phyloP scores from a whole-genome alignment of 2,329 filamentous ascomycete genomes.

The Didymellaceae sp. region DNA sequence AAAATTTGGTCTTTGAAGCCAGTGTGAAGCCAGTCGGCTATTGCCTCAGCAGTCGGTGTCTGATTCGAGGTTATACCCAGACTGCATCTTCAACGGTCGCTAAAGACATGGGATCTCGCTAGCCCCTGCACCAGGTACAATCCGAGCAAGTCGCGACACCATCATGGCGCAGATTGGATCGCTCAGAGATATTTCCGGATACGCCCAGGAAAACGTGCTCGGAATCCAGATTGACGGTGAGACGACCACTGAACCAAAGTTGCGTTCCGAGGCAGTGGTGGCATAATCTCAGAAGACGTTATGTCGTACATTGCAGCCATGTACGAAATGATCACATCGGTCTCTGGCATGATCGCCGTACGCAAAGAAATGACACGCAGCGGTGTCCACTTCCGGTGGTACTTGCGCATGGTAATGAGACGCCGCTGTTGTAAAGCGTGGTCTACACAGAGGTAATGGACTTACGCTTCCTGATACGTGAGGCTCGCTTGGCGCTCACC shows the following conservation, averaged over 20 bases:
- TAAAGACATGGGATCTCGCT: constrained; percentile 12
- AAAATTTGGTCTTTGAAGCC: background rate
- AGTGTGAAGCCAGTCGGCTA: background rate
- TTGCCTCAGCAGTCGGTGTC: background rate
- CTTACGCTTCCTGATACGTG: constrained; percentile 15
- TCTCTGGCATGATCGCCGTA: background rate
- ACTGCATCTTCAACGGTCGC: constrained; percentile 18
- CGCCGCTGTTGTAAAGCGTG: background rate
- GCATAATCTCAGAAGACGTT: background rate
- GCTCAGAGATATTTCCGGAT: constrained; percentile 10
- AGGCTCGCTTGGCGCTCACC: constrained; percentile 26
- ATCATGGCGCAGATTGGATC: background rate
- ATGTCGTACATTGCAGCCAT: no score
- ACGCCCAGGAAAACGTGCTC: no score
- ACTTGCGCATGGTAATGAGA: background rate
- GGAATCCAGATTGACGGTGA: no score
- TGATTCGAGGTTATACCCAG: constrained; percentile 1
- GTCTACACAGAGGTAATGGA: background rate
- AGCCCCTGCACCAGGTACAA: constrained; percentile 13
- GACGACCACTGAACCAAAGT: constrained; percentile 20
- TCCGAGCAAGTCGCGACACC: constrained; percentile 3
- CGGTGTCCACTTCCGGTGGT: background rate
- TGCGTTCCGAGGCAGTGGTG: constrained; percentile 10
- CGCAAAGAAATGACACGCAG: background rate
- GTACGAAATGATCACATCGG: no score